Evolutionary conservation across 2,329 filamentous ascomycete genomes (phyloP).

Genomic region (Arthrocladium fulminans): DNA sequence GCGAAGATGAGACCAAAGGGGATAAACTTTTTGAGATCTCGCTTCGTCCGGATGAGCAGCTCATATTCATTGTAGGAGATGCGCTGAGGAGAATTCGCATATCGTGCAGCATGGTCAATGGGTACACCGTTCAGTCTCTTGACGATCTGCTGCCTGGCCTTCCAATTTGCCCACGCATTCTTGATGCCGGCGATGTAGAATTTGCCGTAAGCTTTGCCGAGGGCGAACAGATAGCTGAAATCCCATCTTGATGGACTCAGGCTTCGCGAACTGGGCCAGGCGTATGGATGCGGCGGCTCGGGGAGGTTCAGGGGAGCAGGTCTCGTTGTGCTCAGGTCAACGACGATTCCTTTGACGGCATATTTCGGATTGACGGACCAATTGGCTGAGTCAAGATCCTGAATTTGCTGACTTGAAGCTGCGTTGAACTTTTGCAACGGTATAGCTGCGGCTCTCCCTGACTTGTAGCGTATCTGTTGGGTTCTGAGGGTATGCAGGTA

Average conservation of each 20-base stretch:
- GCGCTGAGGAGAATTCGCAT: slow-evolving; percentile 20
- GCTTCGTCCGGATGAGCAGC: slow-evolving; percentile 56
- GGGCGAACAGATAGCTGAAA: slow-evolving; percentile 44
- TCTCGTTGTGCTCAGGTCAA: slow-evolving; percentile 3
- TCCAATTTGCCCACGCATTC: slow-evolving; percentile 58
- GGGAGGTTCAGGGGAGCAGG: slow-evolving; percentile 4
- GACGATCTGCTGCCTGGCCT: background rate
- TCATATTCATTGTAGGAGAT: slow-evolving; percentile 62
- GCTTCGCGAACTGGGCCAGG: background rate
- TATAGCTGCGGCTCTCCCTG: background rate
- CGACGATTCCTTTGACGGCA: slow-evolving; percentile 3
- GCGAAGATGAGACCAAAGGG: slow-evolving; percentile 67
- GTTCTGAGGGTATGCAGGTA: background rate
- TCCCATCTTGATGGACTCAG: background rate
- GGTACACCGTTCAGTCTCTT: background rate
- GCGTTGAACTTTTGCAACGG: background rate
- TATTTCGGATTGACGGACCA: background rate
- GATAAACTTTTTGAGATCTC: slow-evolving; percentile 70
- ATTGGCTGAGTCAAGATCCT: background rate
- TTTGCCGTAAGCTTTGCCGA: slow-evolving; percentile 65
- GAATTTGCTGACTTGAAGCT: background rate
- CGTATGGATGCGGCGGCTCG: slow-evolving; percentile 4
- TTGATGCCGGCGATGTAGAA: slow-evolving; percentile 87
- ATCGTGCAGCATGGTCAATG: background rate
- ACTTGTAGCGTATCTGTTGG: background rate